A percentile compares a stretch with the other conserved stretches of the same genome.
phyloP scores from a whole-genome alignment of 148 eudicot species.

The Silene latifolia region DNA sequence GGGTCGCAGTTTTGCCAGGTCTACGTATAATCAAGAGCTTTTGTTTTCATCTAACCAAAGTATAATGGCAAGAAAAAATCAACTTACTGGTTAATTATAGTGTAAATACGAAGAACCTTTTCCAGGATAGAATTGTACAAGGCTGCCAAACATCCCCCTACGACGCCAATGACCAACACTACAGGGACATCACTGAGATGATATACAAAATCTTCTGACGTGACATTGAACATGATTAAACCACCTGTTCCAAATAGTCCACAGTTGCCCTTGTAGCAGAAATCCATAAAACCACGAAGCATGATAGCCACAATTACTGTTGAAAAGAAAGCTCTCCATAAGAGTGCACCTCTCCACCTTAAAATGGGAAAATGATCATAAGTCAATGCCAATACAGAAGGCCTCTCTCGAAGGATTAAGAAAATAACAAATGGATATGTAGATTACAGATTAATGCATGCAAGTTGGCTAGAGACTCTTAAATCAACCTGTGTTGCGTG shows the following conservation, averaged over 20 bases:
- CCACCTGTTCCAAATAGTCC: constrained; percentile 97
- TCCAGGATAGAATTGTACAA: constrained; percentile 60
- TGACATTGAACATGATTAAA: constrained; percentile 86
- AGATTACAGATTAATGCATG: neutral
- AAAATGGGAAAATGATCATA: constrained; percentile 3
- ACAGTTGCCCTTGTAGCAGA: constrained; percentile 79
- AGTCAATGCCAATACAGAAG: neutral
- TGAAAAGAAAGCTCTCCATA: constrained; percentile 94
- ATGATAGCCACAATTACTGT: constrained; percentile 83
- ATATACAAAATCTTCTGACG: constrained; percentile 52
- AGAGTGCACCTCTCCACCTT: constrained; percentile 97
- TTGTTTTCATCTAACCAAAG: neutral
- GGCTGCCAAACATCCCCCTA: constrained; percentile 79
- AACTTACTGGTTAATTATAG: constrained; percentile 61
- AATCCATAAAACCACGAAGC: constrained; percentile 79
- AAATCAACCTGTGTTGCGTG: neutral
- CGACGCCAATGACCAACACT: constrained; percentile 69
- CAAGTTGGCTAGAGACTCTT: neutral
- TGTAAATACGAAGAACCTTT: constrained; percentile 65
- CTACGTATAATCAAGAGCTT: too few relatives aligned
- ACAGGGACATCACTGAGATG: constrained; percentile 72
- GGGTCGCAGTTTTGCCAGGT: too few relatives aligned
- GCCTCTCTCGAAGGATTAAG: neutral
- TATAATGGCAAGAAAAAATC: neutral
- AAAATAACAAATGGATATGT: neutral